These are phyloP conservation scores for Musa acuminata DNA, from an alignment of 176 grass and related monocot genomes.

Conservation along the genomic window DNA sequence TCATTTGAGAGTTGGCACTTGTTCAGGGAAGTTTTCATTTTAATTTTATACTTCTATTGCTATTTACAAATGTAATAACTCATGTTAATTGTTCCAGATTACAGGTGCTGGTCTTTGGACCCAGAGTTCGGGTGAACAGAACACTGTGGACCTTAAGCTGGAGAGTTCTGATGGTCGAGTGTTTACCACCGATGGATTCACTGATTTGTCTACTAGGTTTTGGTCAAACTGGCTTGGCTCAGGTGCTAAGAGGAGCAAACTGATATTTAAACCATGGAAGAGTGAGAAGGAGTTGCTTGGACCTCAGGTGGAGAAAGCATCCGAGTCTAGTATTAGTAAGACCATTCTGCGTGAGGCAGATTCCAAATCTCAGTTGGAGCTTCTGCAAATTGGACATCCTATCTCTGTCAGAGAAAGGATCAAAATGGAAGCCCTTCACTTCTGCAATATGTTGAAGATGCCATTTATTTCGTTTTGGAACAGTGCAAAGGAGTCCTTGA, in stretches of 20 bases:
- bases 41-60: not conserved
- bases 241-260: constrained; percentile 74
- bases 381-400: constrained; percentile 36
- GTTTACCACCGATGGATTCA: constrained; percentile 63
- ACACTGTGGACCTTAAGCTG: constrained; percentile 49
- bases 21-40: not conserved
- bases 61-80: not conserved
- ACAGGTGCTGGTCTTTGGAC: constrained; percentile 72
- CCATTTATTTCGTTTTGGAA: constrained; percentile 52
- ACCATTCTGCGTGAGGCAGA: constrained; percentile 31
- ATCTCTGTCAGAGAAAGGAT: constrained; percentile 52
- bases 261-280: constrained; percentile 77
- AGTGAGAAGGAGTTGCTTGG: constrained; percentile 66
- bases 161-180: constrained; percentile 49
- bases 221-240: constrained; percentile 92
- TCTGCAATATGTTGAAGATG: constrained; percentile 52
- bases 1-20: not conserved
- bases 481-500: constrained; percentile 44
- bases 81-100: constrained; percentile 35
- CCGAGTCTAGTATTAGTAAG: constrained; percentile 35
- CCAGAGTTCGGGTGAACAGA: constrained; percentile 32
- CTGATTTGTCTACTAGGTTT: constrained; percentile 74
- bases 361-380: constrained; percentile 31
- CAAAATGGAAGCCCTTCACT: constrained; percentile 43
- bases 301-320: constrained; percentile 41